Conservation (phyloP, 176 grass and related monocot genomes). For the Bromus sterilis region DNA sequence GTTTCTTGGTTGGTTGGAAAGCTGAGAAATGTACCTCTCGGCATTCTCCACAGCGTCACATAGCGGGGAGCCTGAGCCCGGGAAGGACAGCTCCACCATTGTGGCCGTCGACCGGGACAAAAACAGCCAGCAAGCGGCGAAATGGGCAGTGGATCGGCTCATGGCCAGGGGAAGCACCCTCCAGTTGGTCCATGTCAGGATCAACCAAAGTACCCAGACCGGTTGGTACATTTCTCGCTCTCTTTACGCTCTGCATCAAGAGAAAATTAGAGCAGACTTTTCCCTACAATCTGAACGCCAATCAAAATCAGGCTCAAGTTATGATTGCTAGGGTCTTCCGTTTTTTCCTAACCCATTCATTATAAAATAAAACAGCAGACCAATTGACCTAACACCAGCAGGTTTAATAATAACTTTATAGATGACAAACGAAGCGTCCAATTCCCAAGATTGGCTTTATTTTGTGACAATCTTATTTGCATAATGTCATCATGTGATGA, state of each 20-base stretch:
- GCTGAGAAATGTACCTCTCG: conserved; percentile 36
- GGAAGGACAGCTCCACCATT: conserved; percentile 24
- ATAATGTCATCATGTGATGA: neutral
- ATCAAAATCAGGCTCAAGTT: neutral
- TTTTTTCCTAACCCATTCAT: neutral
- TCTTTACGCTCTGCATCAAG: neutral
- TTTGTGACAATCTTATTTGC: neutral
- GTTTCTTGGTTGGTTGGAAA: neutral
- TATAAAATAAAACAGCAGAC: neutral
- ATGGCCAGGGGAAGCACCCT: conserved; percentile 41
- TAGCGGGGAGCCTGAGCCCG: conserved; percentile 2
- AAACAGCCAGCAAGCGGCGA: conserved; percentile 75
- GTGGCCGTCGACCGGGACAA: conserved; percentile 75
- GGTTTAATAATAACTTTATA: neutral
- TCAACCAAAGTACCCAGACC: conserved; percentile 2
- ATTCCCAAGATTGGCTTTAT: neutral
- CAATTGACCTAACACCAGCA: neutral
- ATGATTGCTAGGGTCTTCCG: neutral
- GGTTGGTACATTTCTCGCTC: conserved; percentile 27
- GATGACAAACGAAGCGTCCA: neutral
- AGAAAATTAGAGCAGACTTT: neutral
- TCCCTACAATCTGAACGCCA: conserved; percentile 1
- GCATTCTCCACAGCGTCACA: conserved; percentile 25
- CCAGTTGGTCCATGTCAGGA: conserved; percentile 63
- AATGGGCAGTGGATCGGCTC: conserved; percentile 74